Conservation (phyloP, 2,329 filamentous ascomycete genomes). For the Aspergillus felis region DNA sequence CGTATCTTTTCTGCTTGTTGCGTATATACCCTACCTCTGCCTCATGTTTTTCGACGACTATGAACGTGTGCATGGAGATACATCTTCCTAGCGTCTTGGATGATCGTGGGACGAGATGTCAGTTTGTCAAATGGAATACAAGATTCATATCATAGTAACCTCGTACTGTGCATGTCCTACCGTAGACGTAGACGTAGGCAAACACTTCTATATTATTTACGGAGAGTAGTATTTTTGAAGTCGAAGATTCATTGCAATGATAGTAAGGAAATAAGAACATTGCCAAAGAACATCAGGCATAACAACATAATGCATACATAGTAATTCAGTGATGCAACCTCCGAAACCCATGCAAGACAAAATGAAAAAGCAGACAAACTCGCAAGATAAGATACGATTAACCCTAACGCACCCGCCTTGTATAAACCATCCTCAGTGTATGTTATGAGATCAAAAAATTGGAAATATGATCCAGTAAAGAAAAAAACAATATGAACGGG, state of each 20-base stretch:
- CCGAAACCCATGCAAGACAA: not conserved
- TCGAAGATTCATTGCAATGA: not conserved
- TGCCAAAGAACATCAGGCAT: not conserved
- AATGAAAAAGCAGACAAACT: not conserved
- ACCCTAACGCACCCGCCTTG: not conserved
- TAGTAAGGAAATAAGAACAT: not conserved
- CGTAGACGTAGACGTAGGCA: not conserved
- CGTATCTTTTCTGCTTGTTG: not conserved
- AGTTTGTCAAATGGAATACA: not conserved
- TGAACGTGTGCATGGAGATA: not conserved
- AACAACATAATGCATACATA: not conserved
- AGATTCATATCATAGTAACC: not conserved
- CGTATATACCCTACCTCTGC: not conserved
- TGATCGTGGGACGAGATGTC: not conserved
- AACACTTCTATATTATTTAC: not conserved
- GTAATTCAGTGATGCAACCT: not conserved
- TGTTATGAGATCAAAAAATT: not conserved
- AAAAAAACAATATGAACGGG: conserved; percentile 4
- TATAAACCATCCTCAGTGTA: not conserved
- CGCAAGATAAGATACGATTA: too few relatives aligned
- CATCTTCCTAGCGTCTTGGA: not conserved
- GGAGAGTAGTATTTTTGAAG: not conserved
- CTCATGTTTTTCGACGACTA: conserved; percentile 1
- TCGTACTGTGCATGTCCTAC: not conserved
- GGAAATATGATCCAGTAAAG: conserved; percentile 1